These are phyloP conservation scores for Hawksworthiomyces lignivorus DNA, from an alignment of 2,329 filamentous ascomycete genomes.

Conservation along the genomic window DNA sequence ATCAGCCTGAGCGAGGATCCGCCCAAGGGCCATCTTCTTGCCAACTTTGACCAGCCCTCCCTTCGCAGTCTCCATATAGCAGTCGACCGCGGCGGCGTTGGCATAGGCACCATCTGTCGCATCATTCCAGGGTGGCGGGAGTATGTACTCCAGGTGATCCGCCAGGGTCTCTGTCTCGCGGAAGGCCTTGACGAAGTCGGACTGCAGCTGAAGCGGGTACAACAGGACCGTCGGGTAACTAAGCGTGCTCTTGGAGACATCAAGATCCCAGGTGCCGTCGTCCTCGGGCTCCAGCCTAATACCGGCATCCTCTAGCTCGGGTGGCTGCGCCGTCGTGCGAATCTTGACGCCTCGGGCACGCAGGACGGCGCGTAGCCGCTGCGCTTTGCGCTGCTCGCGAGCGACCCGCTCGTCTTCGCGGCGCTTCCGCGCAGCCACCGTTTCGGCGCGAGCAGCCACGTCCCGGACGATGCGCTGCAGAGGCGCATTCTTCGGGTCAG, in stretches of 20 bases:
- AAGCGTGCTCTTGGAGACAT: slow-evolving; percentile 65
- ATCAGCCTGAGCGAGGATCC: slow-evolving; percentile 63
- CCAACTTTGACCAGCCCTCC: slow-evolving; percentile 86
- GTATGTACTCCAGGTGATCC: slow-evolving; percentile 76
- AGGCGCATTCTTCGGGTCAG: slow-evolving; percentile 64
- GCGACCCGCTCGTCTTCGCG: slow-evolving; percentile 46
- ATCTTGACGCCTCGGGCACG: slow-evolving; percentile 62
- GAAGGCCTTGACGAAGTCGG: slow-evolving; percentile 86
- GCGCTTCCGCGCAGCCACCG: slow-evolving; percentile 46
- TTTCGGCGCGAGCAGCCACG: slow-evolving; percentile 48
- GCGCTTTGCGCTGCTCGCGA: slow-evolving; percentile 46
- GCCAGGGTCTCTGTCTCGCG: slow-evolving; percentile 66
- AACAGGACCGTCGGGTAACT: slow-evolving; percentile 74
- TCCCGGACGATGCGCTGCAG: slow-evolving; percentile 52
- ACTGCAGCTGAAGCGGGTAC: slow-evolving; percentile 75
- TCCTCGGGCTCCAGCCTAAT: slow-evolving; percentile 50
- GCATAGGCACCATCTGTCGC: slow-evolving; percentile 57
- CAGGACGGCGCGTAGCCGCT: slow-evolving; percentile 59
- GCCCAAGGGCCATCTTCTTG: slow-evolving; percentile 70
- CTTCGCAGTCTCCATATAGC: slow-evolving; percentile 74
- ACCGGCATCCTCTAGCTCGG: slow-evolving; percentile 79
- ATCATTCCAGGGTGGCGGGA: slow-evolving; percentile 87
- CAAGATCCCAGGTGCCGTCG: slow-evolving; percentile 41
- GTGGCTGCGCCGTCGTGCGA: slow-evolving; percentile 60
- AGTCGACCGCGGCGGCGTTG: slow-evolving; percentile 60